phyloP scores from a whole-genome alignment of 129 eudicot genomes.

The carrot (Daucus carota) region DH1_v3.0 NC_030383.2:16868501-16869000 shows the following conservation, averaged over 20 bases:
- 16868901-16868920: conserved; percentile 10
- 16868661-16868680: background rate
- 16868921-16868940: background rate
- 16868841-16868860: background rate
- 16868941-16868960: background rate
- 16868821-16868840: background rate
- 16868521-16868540: conserved; percentile 14
- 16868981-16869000: conserved; percentile 18
- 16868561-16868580: background rate
- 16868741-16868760: background rate
- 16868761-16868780: background rate
- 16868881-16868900: conserved; percentile 15
- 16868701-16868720: background rate
- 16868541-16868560: background rate
- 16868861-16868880: background rate
- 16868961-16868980: conserved; percentile 15
- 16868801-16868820: background rate
- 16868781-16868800: background rate
- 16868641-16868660: conserved; percentile 1
- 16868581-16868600: background rate
- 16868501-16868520: conserved; percentile 15
- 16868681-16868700: background rate
- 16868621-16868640: background rate
- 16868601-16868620: background rate
- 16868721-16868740: background rate